Evolutionary conservation across 257 asterid species (phyloP), one percentile per base, ranked within the genome.

Genomic region (Petunia axillaris): DNA sequence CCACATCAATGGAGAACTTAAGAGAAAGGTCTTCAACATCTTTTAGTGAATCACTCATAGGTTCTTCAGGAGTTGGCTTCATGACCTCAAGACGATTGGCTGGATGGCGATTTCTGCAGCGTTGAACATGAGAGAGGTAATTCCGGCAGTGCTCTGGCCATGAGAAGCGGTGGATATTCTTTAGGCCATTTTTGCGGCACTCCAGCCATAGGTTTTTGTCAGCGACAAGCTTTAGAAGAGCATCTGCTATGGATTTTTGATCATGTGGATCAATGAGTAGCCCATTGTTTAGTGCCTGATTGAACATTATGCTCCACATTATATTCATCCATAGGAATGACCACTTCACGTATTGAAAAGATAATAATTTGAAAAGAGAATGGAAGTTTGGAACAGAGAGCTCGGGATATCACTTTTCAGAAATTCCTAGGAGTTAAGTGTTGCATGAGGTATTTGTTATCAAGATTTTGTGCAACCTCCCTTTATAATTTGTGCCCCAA

Each of bases 111-210:
- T 81, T 77, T 81, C 87, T 88, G 87, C 91, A 88, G 53, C 81
- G 89, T 86, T 87, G 90, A 55, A 90, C 48, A 63, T 88, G 87
- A 66, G 89, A 82, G 44, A 91, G 91, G 89, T 91, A 91, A 85
- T 80, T 90, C 44, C 79, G 89, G 81, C 94, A 91, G 82, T 90
- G 96, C 85, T 91, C 94, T 53, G 90, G 90, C 97, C 97, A 90
- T 67, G 94, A 90, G 87, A 90, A 91, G 62, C 59, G 82, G 70
- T 90, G 94, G 85, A 91, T 90, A 55, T 90, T 84, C 81, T 86
- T 88, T 59, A 91, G 85, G 50, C 96, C 96, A 75, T 84, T 86
- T 85, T 85, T 87, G 50, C 87, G 91, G 82, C 94, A 91, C 57
- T 87, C 91, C 70, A 84, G 81, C 94, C 96, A 90, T 71, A 86